Conservation (phyloP, 441 rosid species). For the Manihot esculenta region DNA sequence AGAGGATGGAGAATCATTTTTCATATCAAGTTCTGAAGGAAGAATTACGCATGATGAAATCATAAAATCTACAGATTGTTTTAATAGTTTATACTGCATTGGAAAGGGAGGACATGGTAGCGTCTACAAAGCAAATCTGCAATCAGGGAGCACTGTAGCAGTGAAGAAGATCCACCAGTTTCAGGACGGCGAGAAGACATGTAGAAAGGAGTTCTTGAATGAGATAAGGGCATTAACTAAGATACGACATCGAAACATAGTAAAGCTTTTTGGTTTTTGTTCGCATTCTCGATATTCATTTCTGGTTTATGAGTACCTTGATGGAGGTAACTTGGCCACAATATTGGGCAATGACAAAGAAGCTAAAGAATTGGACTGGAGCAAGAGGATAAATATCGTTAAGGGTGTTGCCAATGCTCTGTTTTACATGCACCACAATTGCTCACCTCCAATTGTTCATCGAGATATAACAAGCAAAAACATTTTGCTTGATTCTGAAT, state of each 20-base stretch:
- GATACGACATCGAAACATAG: slow-evolving; percentile 19
- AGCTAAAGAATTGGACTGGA: slow-evolving; percentile 32
- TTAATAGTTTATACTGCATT: slow-evolving; percentile 23
- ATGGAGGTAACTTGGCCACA: slow-evolving; percentile 24
- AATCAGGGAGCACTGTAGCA: slow-evolving; percentile 18
- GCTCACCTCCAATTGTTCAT: slow-evolving; percentile 33
- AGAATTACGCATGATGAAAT: slow-evolving; percentile 23
- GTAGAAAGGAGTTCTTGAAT: slow-evolving; percentile 7
- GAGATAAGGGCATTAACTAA: slow-evolving; percentile 34
- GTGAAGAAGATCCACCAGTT: slow-evolving; percentile 28
- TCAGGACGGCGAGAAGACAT: neutral
- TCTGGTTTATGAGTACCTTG: slow-evolving; percentile 35
- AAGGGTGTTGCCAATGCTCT: slow-evolving; percentile 34
- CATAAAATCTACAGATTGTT: slow-evolving; percentile 19
- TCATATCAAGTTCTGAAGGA: slow-evolving; percentile 1
- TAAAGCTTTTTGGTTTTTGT: slow-evolving; percentile 36
- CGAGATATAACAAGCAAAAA: slow-evolving; percentile 40
- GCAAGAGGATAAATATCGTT: slow-evolving; percentile 25
- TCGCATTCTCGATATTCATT: slow-evolving; percentile 23
- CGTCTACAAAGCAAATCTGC: slow-evolving; percentile 29
- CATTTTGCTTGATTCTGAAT: slow-evolving; percentile 26
- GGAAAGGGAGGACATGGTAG: slow-evolving; percentile 28
- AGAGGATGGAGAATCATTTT: neutral
- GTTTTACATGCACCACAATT: slow-evolving; percentile 37
- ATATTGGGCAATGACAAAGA: slow-evolving; percentile 14